phyloP scores from a whole-genome alignment of 306 rosid species.

The Cucumis cinereus region DNA sequence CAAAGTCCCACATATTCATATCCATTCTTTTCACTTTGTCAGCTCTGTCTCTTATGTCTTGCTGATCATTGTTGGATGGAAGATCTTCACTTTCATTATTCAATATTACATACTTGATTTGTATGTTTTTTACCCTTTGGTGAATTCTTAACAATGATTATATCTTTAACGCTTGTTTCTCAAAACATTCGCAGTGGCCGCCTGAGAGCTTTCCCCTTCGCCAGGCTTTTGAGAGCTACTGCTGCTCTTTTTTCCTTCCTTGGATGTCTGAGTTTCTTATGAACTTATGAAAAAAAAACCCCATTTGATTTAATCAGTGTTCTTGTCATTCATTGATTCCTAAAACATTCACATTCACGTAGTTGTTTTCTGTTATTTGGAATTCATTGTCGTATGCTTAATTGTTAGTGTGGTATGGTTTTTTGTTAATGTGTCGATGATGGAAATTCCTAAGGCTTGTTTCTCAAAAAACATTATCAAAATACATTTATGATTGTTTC shows the following conservation, averaged over 20 bases:
- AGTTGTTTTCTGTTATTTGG: too few relatives aligned
- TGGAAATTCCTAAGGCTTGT: constrained; percentile 20
- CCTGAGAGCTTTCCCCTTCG: constrained; percentile 14
- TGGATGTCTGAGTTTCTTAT: neutral
- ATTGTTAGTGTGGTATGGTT: too few relatives aligned
- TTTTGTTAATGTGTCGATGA: neutral
- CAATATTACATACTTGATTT: too few relatives aligned
- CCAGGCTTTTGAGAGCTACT: constrained; percentile 12
- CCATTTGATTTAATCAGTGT: neutral
- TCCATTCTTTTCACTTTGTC: neutral
- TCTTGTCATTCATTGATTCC: neutral
- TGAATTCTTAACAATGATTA: neutral
- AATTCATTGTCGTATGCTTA: too few relatives aligned
- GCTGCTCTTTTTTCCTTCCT: constrained; percentile 9
- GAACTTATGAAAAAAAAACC: neutral
- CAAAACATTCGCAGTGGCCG: constrained; percentile 16
- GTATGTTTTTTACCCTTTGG: neutral
- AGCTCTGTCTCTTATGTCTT: neutral
- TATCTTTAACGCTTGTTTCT: constrained; percentile 2
- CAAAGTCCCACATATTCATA: neutral
- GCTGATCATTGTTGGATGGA: constrained; percentile 3
- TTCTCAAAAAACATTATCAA: neutral
- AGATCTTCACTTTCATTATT: neutral
- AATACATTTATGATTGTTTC: neutral
- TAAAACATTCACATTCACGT: too few relatives aligned